A percentile compares a stretch with the other conserved stretches of the same genome.
Conservation (phyloP, 2,329 filamentous ascomycete species). For the Phaeomoniella chlamydospora region DNA sequence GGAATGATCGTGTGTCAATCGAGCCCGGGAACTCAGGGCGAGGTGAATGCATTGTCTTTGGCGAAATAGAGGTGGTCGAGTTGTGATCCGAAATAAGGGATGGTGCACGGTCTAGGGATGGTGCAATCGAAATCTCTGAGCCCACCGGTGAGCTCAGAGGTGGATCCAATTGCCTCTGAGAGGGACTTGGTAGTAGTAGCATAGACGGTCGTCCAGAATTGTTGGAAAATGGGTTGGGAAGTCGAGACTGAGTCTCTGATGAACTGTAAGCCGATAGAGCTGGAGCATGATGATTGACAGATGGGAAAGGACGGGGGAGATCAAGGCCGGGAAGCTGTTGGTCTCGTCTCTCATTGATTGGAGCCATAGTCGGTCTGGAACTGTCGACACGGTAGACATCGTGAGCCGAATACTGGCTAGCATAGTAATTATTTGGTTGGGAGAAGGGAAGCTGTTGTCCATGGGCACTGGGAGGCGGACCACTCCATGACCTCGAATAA, state of each 20-base stretch:
- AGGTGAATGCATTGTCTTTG: constrained; percentile 27
- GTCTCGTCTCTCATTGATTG: neutral
- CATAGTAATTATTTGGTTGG: too few relatives aligned
- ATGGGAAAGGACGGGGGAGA: neutral
- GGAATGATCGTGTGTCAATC: constrained; percentile 23
- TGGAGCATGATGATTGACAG: neutral
- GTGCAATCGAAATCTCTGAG: constrained; percentile 45
- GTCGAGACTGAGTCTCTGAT: neutral
- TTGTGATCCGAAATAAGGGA: constrained; percentile 58
- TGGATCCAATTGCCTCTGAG: constrained; percentile 26
- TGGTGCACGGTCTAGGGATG: constrained; percentile 45
- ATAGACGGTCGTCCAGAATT: constrained; percentile 5
- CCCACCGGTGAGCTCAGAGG: constrained; percentile 51
- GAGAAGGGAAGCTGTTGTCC: neutral
- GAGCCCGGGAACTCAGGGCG: constrained; percentile 22
- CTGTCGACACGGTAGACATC: too few relatives aligned
- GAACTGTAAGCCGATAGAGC: too few relatives aligned
- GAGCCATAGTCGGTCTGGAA: neutral
- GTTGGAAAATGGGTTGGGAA: constrained; percentile 1
- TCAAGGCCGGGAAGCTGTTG: neutral
- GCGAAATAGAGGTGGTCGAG: constrained; percentile 48
- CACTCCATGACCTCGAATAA: neutral
- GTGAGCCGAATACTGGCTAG: too few relatives aligned
- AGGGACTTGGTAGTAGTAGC: constrained; percentile 14
- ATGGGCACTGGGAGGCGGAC: neutral